Conservation (phyloP, 2,329 filamentous ascomycete species). For the Coniella lustricola region DNA sequence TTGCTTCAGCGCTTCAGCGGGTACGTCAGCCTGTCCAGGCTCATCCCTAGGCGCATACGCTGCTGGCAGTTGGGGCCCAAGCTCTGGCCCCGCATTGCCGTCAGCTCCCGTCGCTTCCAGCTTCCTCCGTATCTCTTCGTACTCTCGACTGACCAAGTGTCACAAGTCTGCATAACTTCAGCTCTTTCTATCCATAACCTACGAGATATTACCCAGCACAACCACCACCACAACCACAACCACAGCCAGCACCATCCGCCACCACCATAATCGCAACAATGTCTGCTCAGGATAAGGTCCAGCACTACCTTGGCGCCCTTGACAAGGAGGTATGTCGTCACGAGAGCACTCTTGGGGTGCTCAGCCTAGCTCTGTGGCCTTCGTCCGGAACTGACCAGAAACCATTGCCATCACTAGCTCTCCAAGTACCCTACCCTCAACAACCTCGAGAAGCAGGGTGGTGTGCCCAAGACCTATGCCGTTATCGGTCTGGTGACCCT, state of each 20-base stretch:
- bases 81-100: conserved; percentile 11
- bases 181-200: conserved; percentile 5
- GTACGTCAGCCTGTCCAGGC: background rate
- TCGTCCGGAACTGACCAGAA: conserved; percentile 4
- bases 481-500: conserved; percentile 68
- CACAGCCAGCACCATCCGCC: conserved; percentile 8
- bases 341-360: conserved; percentile 1
- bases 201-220: background rate
- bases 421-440: conserved; percentile 78
- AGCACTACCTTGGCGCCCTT: conserved; percentile 70
- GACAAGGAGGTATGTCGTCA: conserved; percentile 65
- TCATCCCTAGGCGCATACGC: background rate
- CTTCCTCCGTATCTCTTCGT: background rate
- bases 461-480: conserved; percentile 78
- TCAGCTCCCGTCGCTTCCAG: conserved; percentile 7
- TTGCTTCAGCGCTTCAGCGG: background rate
- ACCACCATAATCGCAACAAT: conserved; percentile 39
- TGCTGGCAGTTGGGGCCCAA: conserved; percentile 3
- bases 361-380: background rate
- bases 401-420: conserved; percentile 46
- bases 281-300: conserved; percentile 69
- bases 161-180: conserved; percentile 7
- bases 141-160: conserved; percentile 10
- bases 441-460: conserved; percentile 80
- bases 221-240: conserved; percentile 16